Conservation (phyloP, 257 asterid species). For the Gentiana dahurica region DNA sequence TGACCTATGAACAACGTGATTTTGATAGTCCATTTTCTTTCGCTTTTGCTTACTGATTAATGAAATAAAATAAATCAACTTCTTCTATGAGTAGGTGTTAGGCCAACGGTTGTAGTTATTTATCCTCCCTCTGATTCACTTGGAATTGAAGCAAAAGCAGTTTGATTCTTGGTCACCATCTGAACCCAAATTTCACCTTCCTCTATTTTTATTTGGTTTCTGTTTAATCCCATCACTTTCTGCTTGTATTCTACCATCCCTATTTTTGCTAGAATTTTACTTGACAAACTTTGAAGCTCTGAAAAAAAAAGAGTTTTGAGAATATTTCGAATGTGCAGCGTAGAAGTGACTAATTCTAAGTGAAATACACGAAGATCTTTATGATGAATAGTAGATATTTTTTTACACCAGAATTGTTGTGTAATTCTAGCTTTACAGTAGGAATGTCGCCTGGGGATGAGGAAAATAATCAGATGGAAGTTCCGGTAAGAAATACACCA, state of each 20-base stretch:
- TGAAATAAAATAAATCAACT: conserved; percentile 17
- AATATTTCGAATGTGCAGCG: no score
- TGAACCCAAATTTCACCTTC: conserved; percentile 36
- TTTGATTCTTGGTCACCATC: conserved; percentile 72
- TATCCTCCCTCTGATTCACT: conserved; percentile 29
- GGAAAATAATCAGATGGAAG: conserved; percentile 26
- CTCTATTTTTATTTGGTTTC: conserved; percentile 18
- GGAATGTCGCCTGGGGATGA: conserved; percentile 30
- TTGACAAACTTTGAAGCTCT: background rate
- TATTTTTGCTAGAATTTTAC: background rate
- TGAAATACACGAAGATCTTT: background rate
- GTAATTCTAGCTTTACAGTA: conserved; percentile 29
- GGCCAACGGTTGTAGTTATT: conserved; percentile 51
- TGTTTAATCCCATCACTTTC: conserved; percentile 23
- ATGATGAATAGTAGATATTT: conserved; percentile 42
- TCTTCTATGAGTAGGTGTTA: conserved; percentile 18
- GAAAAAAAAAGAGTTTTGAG: no score
- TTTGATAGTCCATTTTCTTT: conserved; percentile 20
- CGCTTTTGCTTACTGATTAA: conserved; percentile 44
- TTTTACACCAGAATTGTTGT: conserved; percentile 44
- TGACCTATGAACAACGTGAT: background rate
- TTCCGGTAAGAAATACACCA: conserved; percentile 24
- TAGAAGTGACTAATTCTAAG: no score
- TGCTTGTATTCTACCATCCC: conserved; percentile 13
- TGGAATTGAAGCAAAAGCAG: conserved; percentile 46